A percentile compares a stretch with the other conserved stretches of the same genome.
phyloP scores from a whole-genome alignment of 495 filamentous ascomycete species.

The Tetracladium setigerum region DNA sequence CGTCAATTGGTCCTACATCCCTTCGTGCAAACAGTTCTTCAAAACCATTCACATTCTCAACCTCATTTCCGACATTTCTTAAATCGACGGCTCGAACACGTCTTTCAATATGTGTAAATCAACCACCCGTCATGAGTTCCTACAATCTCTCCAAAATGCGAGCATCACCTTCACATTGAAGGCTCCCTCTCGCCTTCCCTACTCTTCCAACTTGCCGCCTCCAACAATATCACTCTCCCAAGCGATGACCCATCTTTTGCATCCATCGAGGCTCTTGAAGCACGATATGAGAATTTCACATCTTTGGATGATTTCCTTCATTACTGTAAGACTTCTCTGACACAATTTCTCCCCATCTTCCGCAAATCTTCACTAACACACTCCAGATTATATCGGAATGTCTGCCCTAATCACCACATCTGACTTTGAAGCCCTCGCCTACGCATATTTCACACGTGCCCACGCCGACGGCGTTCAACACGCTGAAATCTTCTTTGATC shows the following conservation, averaged over 20 bases:
- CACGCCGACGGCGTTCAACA: constrained; percentile 59
- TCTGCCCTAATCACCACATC: constrained; percentile 47
- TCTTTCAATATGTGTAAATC: constrained; percentile 40
- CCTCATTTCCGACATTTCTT: too few relatives aligned
- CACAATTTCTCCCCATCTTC: too few relatives aligned
- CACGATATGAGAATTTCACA: constrained; percentile 56
- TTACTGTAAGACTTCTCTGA: constrained; percentile 39
- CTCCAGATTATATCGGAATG: constrained; percentile 60
- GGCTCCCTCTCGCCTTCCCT: constrained; percentile 59
- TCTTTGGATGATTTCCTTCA: constrained; percentile 70
- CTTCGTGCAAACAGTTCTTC: too few relatives aligned
- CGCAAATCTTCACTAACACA: too few relatives aligned
- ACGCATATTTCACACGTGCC: constrained; percentile 61
- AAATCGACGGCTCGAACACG: background rate
- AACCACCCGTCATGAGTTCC: constrained; percentile 46
- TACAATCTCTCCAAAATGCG: constrained; percentile 64
- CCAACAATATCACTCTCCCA: constrained; percentile 55
- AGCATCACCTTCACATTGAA: constrained; percentile 75
- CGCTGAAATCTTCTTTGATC: constrained; percentile 76
- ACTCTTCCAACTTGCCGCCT: constrained; percentile 59
- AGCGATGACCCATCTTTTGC: constrained; percentile 47
- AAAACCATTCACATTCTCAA: too few relatives aligned
- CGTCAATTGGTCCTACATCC: too few relatives aligned
- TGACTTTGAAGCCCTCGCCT: constrained; percentile 71
- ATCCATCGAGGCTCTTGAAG: constrained; percentile 47